phyloP scores from a whole-genome alignment of 2,329 filamentous ascomycete genomes.

The Xylaria polymorpha region DNA sequence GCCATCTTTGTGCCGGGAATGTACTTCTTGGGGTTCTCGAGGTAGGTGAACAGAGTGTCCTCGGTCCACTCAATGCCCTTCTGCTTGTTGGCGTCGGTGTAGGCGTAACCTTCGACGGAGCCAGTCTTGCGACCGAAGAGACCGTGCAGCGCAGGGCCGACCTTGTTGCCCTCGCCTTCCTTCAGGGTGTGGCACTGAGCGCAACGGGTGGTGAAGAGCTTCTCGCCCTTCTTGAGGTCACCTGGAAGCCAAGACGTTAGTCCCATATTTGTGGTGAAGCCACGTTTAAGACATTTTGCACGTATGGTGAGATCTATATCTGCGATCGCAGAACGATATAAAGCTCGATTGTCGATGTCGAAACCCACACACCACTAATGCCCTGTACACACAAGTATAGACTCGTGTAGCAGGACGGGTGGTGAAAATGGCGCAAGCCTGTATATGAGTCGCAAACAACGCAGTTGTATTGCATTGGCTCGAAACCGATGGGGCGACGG shows the following conservation, averaged over 20 bases:
- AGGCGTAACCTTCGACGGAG: conserved; percentile 89
- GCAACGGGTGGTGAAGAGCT: conserved; percentile 99
- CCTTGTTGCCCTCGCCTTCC: conserved; percentile 92
- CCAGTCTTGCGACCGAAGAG: conserved; percentile 97
- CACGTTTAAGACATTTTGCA: not conserved
- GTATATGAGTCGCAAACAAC: conserved; percentile 33
- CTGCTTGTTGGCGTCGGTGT: conserved; percentile 99
- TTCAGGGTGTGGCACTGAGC: conserved; percentile 98
- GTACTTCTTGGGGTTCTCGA: conserved; percentile 99
- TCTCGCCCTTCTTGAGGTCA: conserved; percentile 95
- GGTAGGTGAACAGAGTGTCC: conserved; percentile 91
- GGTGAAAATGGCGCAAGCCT: conserved; percentile 48
- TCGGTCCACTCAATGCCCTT: conserved; percentile 93
- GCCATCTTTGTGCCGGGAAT: conserved; percentile 99
- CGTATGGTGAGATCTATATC: not conserved
- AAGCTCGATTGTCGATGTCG: not conserved
- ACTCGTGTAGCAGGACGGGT: not conserved
- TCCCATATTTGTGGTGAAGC: not conserved
- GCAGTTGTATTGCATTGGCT: conserved; percentile 7
- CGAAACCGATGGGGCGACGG: conserved; percentile 14
- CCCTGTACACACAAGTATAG: not conserved
- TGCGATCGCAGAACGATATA: conserved; percentile 1
- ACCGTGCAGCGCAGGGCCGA: conserved; percentile 95
- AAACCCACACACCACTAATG: not conserved
- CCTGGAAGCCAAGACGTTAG: conserved; percentile 65